Conservation (phyloP, 345 rosid species). For the Syzygium grande region DNA sequence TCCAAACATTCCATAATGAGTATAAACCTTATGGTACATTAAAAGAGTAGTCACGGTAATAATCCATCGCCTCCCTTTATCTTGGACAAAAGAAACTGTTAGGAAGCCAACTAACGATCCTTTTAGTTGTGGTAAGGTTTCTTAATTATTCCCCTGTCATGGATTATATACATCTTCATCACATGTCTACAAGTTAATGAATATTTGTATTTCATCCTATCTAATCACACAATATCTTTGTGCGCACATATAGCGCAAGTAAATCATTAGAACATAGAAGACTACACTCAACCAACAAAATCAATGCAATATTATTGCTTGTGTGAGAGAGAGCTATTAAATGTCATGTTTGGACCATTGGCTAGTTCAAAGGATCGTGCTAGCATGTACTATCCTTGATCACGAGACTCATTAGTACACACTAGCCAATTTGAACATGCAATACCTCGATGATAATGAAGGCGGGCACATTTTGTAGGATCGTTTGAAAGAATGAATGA, state of each 20-base stretch:
- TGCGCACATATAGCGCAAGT: not conserved
- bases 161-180: not conserved
- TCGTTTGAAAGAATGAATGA: rapidly evolving
- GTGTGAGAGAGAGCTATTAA: not conserved
- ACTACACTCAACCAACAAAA: not conserved
- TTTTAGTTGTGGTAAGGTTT: not conserved
- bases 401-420: not conserved
- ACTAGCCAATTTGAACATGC: not conserved
- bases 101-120: not conserved
- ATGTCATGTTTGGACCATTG: not conserved
- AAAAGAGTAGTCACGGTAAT: not conserved
- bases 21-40: not conserved
- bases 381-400: not conserved
- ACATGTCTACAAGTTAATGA: not conserved
- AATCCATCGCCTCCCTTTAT: not conserved
- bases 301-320: not conserved
- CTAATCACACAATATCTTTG: not conserved
- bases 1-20: not conserved
- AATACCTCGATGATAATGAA: not conserved
- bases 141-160: not conserved
- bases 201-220: not conserved
- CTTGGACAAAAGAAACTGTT: not conserved
- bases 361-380: not conserved
- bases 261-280: not conserved
- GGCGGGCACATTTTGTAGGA: rapidly evolving